These are phyloP conservation scores for Glycine latifolia DNA, from an alignment of 306 rosid genomes.

Conservation along the genomic window DNA sequence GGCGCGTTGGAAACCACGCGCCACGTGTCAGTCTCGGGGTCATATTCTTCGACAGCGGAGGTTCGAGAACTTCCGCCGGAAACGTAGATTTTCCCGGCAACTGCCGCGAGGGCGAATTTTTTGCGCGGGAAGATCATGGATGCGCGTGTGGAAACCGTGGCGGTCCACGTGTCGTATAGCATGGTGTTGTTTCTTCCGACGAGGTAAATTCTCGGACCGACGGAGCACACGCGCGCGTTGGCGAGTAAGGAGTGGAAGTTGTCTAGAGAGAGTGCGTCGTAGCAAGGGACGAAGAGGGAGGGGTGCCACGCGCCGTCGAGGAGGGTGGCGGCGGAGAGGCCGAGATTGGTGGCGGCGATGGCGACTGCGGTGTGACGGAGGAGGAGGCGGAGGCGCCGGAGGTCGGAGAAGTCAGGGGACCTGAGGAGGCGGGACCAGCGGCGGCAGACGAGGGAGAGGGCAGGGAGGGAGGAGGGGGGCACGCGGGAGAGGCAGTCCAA, in stretches of 20 bases:
- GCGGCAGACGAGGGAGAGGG: slow-evolving; percentile 66
- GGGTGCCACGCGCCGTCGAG: slow-evolving; percentile 52
- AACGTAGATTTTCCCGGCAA: slow-evolving; percentile 62
- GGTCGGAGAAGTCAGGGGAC: slow-evolving; percentile 62
- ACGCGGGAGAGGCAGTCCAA: slow-evolving; percentile 67
- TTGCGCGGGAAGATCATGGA: slow-evolving; percentile 62
- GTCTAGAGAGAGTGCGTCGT: slow-evolving; percentile 45
- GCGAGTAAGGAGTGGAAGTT: slow-evolving; percentile 53
- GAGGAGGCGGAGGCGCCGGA: slow-evolving; percentile 62
- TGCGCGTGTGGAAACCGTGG: slow-evolving; percentile 51
- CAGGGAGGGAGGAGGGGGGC: slow-evolving; percentile 56
- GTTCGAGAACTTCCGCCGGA: slow-evolving; percentile 63
- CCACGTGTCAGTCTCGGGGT: slow-evolving; percentile 59
- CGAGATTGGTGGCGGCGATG: slow-evolving; percentile 55
- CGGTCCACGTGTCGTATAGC: slow-evolving; percentile 70
- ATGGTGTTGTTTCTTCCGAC: slow-evolving; percentile 64
- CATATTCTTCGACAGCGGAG: slow-evolving; percentile 66
- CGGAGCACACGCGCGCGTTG: slow-evolving; percentile 64
- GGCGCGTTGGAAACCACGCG: slow-evolving; percentile 56
- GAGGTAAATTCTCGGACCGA: slow-evolving; percentile 61
- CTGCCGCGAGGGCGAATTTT: slow-evolving; percentile 66
- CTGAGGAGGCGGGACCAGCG: slow-evolving; percentile 66
- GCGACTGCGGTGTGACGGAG: slow-evolving; percentile 58
- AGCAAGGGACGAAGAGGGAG: slow-evolving; percentile 48
- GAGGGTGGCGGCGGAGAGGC: slow-evolving; percentile 58